These are phyloP conservation scores for Cercis canadensis DNA, from an alignment of 306 rosid species.

Conservation along the genomic window DNA sequence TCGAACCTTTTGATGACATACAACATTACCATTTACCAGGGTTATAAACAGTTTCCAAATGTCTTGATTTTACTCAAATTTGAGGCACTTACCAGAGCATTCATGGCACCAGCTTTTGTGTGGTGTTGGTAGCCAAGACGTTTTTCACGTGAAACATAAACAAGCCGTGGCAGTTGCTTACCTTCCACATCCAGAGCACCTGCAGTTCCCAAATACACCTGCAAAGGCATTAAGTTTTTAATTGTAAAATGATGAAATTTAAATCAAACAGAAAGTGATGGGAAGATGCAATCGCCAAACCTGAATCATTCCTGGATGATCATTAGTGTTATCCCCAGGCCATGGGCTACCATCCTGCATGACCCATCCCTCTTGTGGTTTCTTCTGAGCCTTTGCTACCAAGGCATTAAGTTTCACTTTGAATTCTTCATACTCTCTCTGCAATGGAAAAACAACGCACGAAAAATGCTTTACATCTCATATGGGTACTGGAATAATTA, in stretches of 20 bases:
- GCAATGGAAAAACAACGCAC: constrained; percentile 30
- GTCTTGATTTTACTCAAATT: background rate
- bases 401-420: constrained; percentile 84
- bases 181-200: constrained; percentile 89
- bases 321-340: constrained; percentile 88
- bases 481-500: too few relatives aligned
- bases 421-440: constrained; percentile 99
- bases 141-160: constrained; percentile 90
- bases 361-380: constrained; percentile 98
- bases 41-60: constrained; percentile 18
- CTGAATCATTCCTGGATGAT: constrained; percentile 99
- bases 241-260: background rate
- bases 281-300: constrained; percentile 40
- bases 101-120: constrained; percentile 96
- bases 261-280: background rate
- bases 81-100: constrained; percentile 73
- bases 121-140: constrained; percentile 83
- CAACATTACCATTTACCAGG: constrained; percentile 27
- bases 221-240: background rate
- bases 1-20: constrained; percentile 67
- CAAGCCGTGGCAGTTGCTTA: constrained; percentile 76
- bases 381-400: constrained; percentile 85
- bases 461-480: too few relatives aligned
- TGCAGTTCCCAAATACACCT: constrained; percentile 82
- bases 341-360: constrained; percentile 97